These are phyloP conservation scores for Waltergamsia citrina DNA, from an alignment of 2,329 filamentous ascomycete genomes.

Conservation along the genomic window DNA sequence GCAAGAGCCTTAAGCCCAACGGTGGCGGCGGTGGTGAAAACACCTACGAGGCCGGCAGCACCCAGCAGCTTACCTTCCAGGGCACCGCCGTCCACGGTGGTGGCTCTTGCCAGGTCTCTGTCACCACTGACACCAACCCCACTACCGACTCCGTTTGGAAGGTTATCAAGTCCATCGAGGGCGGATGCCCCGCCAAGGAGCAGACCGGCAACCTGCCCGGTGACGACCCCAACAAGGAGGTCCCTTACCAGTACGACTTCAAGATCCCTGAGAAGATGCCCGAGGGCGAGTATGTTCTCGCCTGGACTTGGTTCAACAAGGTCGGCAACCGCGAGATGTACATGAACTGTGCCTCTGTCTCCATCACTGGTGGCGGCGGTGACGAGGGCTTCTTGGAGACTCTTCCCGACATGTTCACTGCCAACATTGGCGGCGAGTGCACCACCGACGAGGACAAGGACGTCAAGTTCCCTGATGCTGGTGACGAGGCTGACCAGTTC, in stretches of 20 bases:
- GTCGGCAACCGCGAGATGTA: constrained; percentile 93
- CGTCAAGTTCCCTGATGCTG: constrained; percentile 53
- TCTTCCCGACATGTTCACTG: constrained; percentile 64
- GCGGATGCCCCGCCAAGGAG: constrained; percentile 66
- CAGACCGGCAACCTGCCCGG: constrained; percentile 45
- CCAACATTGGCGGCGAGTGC: constrained; percentile 52
- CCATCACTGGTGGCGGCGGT: constrained; percentile 46
- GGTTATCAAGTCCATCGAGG: constrained; percentile 81
- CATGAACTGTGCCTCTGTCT: constrained; percentile 85
- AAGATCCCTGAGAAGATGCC: constrained; percentile 62
- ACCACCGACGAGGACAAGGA: constrained; percentile 38
- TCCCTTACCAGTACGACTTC: constrained; percentile 56
- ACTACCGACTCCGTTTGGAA: constrained; percentile 65
- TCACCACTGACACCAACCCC: constrained; percentile 69
- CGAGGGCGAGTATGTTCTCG: constrained; percentile 68
- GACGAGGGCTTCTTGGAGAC: constrained; percentile 41
- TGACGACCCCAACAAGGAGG: constrained; percentile 27
- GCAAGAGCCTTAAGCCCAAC: constrained; percentile 51
- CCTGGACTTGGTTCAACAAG: constrained; percentile 94
- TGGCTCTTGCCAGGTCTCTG: constrained; percentile 80
- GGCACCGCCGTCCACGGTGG: constrained; percentile 79
- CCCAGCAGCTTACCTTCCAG: constrained; percentile 46
- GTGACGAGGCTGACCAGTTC: constrained; percentile 40
- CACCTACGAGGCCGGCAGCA: constrained; percentile 38
- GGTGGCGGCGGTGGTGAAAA: constrained; percentile 27